Evolutionary conservation across 2,329 filamentous ascomycete genomes (phyloP).

Genomic region (Neocucurbitaria cava): DNA sequence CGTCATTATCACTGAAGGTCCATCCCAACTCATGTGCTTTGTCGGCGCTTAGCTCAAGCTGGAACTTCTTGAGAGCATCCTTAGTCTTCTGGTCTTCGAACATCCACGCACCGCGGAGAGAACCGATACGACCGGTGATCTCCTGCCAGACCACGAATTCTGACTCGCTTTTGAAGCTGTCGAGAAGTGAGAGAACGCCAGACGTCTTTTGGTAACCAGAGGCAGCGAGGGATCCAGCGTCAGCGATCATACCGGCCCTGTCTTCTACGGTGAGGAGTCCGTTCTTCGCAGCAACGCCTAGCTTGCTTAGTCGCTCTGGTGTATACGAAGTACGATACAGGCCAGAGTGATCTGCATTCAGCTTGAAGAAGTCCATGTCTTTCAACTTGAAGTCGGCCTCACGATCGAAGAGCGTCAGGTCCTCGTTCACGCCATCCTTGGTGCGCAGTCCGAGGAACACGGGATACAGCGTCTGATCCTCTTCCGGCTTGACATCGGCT

Average conservation of each 20-base stretch:
- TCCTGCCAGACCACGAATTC: constrained; percentile 97
- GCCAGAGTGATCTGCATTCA: constrained; percentile 93
- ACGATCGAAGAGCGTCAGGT: constrained; percentile 73
- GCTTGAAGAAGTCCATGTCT: constrained; percentile 88
- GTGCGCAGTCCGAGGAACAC: constrained; percentile 87
- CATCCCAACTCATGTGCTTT: constrained; percentile 90
- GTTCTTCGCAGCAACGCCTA: constrained; percentile 83
- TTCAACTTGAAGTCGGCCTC: constrained; percentile 80
- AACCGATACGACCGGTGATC: constrained; percentile 77
- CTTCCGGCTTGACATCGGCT: constrained; percentile 90
- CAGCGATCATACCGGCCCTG: constrained; percentile 88
- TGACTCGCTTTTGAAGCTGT: constrained; percentile 79
- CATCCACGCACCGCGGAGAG: constrained; percentile 85
- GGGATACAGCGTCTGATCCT: constrained; percentile 86
- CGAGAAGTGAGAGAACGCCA: constrained; percentile 81
- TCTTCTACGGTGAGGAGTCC: constrained; percentile 87
- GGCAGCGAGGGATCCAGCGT: constrained; percentile 86
- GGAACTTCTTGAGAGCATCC: constrained; percentile 82
- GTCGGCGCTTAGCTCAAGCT: constrained; percentile 75
- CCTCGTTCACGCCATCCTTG: constrained; percentile 81
- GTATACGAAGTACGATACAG: constrained; percentile 91
- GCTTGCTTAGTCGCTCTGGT: constrained; percentile 82
- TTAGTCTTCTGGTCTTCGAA: constrained; percentile 79
- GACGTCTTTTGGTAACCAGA: constrained; percentile 95
- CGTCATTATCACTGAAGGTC: constrained; percentile 83